Percentiles rank a stretch among this genome's conserved stretches.
phyloP scores from a whole-genome alignment of 371 early-diverging fungal species.

The Capillidium heterosporum region DNA sequence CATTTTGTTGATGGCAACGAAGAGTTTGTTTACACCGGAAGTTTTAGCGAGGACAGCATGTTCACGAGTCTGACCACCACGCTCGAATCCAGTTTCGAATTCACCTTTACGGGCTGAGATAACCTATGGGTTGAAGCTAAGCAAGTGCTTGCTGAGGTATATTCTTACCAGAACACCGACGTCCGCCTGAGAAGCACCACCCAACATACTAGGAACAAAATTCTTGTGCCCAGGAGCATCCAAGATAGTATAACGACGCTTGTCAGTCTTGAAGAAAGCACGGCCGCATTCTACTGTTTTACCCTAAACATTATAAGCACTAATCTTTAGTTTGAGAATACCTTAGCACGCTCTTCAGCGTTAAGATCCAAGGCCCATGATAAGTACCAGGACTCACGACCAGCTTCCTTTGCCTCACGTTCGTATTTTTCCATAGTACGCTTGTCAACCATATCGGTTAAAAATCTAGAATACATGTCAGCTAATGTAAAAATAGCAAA shows the following conservation, averaged over 20 bases:
- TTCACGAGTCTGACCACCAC: constrained; percentile 98
- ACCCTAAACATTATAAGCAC: constrained; percentile 26
- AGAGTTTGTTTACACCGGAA: constrained; percentile 78
- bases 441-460: constrained; percentile 97
- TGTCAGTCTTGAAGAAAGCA: constrained; percentile 92
- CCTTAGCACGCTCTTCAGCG: constrained; percentile 89
- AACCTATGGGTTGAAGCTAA: constrained; percentile 18
- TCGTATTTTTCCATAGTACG: constrained; percentile 98
- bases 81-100: constrained; percentile 99
- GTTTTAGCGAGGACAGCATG: constrained; percentile 96
- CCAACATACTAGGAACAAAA: constrained; percentile 98
- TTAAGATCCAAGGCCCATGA: constrained; percentile 96
- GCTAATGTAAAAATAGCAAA: neutral
- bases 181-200: constrained; percentile 94
- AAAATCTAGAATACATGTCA: constrained; percentile 15
- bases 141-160: neutral
- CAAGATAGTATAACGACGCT: constrained; percentile 85
- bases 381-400: constrained; percentile 93
- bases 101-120: constrained; percentile 98
- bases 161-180: constrained; percentile 69
- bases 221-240: constrained; percentile 99
- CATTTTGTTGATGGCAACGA: constrained; percentile 97
- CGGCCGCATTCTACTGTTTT: constrained; percentile 96
- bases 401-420: constrained; percentile 86
- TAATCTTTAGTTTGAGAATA: constrained; percentile 8